Evolutionary conservation across 148 eudicot species (phyloP).

Genomic region (Rhododendron mucronatum): DNA sequence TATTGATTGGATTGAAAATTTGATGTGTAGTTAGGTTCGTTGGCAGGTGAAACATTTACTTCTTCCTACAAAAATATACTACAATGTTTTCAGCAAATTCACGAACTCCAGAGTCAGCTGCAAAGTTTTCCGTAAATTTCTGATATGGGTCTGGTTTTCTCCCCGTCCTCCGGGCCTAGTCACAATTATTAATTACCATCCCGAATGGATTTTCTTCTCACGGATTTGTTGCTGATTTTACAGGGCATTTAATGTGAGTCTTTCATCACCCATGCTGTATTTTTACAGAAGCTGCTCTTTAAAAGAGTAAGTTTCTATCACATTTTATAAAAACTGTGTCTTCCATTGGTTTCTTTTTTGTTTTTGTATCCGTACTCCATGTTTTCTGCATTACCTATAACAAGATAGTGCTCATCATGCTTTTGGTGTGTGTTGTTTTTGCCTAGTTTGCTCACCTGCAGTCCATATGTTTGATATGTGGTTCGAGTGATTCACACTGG

Average conservation of each 20-base stretch:
- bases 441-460: background rate
- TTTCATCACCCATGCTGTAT: background rate
- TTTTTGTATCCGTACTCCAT: background rate
- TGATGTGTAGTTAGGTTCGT: background rate
- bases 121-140: background rate
- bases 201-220: too few species aligned
- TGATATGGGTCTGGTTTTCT: background rate
- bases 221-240: too few species aligned
- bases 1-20: background rate
- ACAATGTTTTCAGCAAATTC: background rate
- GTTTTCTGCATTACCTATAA: background rate
- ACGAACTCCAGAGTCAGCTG: background rate
- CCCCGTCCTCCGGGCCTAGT: too few species aligned
- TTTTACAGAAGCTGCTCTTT: slow-evolving; percentile 2
- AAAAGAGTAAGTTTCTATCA: background rate
- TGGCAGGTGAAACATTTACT: background rate
- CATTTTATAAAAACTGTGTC: slow-evolving; percentile 5
- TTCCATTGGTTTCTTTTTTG: background rate
- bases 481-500: background rate
- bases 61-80: background rate
- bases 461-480: slow-evolving; percentile 5
- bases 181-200: too few species aligned
- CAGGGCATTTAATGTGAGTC: slow-evolving; percentile 8
- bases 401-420: background rate
- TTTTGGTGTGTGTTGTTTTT: background rate